Conservation (phyloP, 225 moss, liverwort and hornwort species). For the Polytrichum formosum region DNA sequence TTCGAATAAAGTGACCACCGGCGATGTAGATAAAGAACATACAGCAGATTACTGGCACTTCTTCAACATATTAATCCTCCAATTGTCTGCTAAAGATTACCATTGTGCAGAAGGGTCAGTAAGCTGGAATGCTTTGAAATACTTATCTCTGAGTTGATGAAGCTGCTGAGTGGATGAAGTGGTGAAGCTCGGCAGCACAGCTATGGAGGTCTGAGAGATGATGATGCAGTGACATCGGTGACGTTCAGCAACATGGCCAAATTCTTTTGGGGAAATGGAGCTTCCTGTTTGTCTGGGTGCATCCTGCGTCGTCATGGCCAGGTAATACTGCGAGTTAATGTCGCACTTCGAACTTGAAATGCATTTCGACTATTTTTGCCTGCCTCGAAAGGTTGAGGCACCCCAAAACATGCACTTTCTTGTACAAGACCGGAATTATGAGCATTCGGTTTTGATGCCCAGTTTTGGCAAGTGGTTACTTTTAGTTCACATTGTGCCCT, state of each 20-base stretch:
- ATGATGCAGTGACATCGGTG: too few relatives aligned
- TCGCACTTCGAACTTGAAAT: neutral
- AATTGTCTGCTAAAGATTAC: too few relatives aligned
- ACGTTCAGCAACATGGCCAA: constrained; percentile 19
- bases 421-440: neutral
- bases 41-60: too few relatives aligned
- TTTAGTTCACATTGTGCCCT: neutral
- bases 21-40: too few relatives aligned
- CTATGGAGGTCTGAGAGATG: too few relatives aligned
- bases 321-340: neutral
- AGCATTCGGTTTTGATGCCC: neutral
- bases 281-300: constrained; percentile 4
- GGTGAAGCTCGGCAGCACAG: too few relatives aligned
- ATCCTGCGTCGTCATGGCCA: constrained; percentile 21
- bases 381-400: neutral
- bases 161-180: too few relatives aligned
- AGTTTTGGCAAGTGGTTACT: neutral
- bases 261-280: constrained; percentile 16
- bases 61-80: too few relatives aligned
- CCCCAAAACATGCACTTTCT: neutral
- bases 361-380: neutral
- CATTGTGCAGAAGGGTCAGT: too few relatives aligned
- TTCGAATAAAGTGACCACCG: too few relatives aligned
- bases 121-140: too few relatives aligned
- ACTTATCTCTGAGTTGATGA: too few relatives aligned